phyloP scores from a whole-genome alignment of 441 rosid species.

The Populus trichocarpa region DNA sequence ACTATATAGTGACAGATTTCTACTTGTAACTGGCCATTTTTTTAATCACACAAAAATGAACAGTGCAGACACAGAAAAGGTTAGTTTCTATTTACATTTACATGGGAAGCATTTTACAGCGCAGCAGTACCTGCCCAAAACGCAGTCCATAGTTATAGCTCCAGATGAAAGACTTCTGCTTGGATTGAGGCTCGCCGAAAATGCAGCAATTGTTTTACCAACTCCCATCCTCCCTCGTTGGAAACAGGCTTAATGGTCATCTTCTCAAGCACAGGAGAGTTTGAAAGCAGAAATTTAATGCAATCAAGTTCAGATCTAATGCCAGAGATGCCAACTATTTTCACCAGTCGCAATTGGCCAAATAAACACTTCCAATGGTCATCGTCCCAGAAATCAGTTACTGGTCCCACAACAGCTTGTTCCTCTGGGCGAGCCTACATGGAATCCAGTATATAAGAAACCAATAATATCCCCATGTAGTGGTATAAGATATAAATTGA shows the following conservation, averaged over 20 bases:
- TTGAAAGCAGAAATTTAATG: constrained; percentile 53
- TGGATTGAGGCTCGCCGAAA: constrained; percentile 50
- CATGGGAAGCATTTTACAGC: background rate
- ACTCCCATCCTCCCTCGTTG: constrained; percentile 38
- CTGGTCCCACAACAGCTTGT: constrained; percentile 16
- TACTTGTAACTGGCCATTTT: too few species aligned
- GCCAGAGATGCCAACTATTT: constrained; percentile 46
- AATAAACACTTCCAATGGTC: constrained; percentile 45
- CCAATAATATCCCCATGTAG: background rate
- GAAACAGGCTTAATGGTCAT: constrained; percentile 52
- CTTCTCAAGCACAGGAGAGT: constrained; percentile 55
- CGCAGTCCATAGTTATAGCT: constrained; percentile 23
- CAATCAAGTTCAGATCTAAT: constrained; percentile 51
- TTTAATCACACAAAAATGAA: too few species aligned
- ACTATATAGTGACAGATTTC: too few species aligned
- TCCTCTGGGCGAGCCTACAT: constrained; percentile 58
- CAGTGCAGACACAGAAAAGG: background rate
- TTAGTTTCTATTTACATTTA: background rate
- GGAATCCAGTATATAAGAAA: constrained; percentile 10
- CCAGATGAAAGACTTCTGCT: constrained; percentile 50
- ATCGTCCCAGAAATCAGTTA: constrained; percentile 37
- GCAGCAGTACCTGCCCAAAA: background rate
- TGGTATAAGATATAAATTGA: background rate
- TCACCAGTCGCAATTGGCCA: constrained; percentile 45
- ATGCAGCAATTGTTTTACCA: constrained; percentile 52